A percentile compares a stretch with the other conserved stretches of the same genome.
phyloP scores from a whole-genome alignment of 1,284 basidiomycete species.

The Boletus semigastroideus region DNA sequence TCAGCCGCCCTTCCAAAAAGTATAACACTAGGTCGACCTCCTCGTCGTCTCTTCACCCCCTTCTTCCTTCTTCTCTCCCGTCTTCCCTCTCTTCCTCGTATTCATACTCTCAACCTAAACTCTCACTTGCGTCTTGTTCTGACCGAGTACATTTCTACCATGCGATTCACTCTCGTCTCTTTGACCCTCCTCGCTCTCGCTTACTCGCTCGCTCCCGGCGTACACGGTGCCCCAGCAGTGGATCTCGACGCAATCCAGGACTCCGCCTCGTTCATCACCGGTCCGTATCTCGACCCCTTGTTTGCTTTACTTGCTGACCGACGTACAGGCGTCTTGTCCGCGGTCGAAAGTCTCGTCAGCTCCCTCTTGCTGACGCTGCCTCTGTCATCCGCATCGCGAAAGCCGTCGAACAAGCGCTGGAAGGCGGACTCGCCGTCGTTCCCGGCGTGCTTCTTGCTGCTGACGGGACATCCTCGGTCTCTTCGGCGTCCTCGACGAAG shows the following conservation, averaged over 20 bases:
- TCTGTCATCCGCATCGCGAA: neutral
- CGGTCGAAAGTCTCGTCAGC: neutral
- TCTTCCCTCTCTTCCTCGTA: neutral
- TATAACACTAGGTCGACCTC: slow-evolving; percentile 26
- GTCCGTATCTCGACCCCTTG: neutral
- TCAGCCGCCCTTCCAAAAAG: neutral
- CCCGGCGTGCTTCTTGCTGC: slow-evolving; percentile 4
- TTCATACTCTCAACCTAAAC: slow-evolving; percentile 15
- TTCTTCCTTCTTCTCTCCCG: slow-evolving; percentile 3
- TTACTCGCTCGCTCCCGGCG: slow-evolving; percentile 25
- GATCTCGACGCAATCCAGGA: slow-evolving; percentile 3
- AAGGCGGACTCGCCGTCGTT: neutral
- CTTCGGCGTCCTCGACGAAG: neutral
- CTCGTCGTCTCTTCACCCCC: neutral
- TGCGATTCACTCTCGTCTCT: slow-evolving; percentile 40
- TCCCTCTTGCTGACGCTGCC: neutral
- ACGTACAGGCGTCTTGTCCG: neutral
- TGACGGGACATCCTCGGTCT: neutral
- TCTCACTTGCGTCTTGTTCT: slow-evolving; percentile 23
- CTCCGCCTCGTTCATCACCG: rapidly evolving
- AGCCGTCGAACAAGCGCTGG: slow-evolving; percentile 1
- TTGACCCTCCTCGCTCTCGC: slow-evolving; percentile 39
- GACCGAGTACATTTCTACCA: slow-evolving; percentile 31
- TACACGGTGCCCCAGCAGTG: slow-evolving; percentile 12
- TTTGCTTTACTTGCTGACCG: neutral